Evolutionary conservation across 768 basidiomycete species (phyloP), one percentile per base, ranked within the genome.

Genomic region (Tylopilus vinaceipallidus): DNA sequence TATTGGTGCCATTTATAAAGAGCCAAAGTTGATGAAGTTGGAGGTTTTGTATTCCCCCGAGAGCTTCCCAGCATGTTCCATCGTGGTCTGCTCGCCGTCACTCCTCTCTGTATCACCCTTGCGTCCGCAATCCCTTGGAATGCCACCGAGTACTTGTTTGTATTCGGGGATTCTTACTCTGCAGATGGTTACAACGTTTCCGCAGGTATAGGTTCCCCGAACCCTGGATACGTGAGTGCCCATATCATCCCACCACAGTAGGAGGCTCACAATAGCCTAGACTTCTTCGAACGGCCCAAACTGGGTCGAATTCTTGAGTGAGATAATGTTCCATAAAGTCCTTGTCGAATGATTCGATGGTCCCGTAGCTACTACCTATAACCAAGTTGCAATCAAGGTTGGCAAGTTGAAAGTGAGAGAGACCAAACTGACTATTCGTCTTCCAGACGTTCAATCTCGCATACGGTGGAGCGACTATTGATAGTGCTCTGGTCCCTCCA

Each of bases 151-250:
- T 82, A 74, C 58, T 56, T 84, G 43, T 79, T 85, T 54, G 72
- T 76, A 2, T 84, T 84, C 55, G 83, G 83, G 10, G 83, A 84
- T 56, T 84, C 81, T 1, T 84, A 84, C 62, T 80, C 80, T 1
- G 68, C 78, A 4, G 75, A 77, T 46, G 81, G 82, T 9, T 84
- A 74, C 60, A 82, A 83, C 54, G 72, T 83, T 44, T 79, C 81
- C 16, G 74, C 73, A 9, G 81, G 82, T 7, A 65, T 82, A 13
- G 55, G 78, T 52, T 80, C 81, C 1, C 71, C 75, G 6, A 71
- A 68, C 35, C 80, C 82, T 13, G 75, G 76, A 36, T 75, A 70
- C 52, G 81, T 82, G 59, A 61, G 76, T 64, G 24, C 37, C 22
- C 24, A 13, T 10, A n/a, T 23, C 14, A 6, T n/a, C 6, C 12